Conservation (phyloP, 2,329 filamentous ascomycete species). For the Hymenoscyphus scutula region DNA sequence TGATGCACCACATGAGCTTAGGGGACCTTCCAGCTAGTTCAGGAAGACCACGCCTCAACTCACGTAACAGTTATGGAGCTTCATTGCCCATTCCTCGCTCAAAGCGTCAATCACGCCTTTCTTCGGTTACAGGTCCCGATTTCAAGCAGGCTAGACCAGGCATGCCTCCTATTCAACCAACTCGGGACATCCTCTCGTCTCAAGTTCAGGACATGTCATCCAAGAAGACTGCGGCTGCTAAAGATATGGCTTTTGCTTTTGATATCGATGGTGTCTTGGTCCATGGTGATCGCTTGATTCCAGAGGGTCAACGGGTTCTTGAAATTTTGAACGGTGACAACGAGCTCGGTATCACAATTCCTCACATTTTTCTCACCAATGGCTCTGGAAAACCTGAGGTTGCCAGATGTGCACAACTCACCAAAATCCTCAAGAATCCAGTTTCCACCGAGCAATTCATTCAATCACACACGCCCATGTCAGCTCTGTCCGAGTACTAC, state of each 20-base stretch:
- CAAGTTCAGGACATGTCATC: conserved; percentile 67
- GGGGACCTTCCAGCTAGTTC: conserved; percentile 42
- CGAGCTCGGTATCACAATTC: conserved; percentile 75
- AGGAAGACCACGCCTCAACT: conserved; percentile 50
- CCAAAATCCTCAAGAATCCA: conserved; percentile 62
- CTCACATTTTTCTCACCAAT: conserved; percentile 73
- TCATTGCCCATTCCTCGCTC: conserved; percentile 70
- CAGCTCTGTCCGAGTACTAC: conserved; percentile 73
- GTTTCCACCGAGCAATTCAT: conserved; percentile 73
- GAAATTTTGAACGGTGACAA: conserved; percentile 74
- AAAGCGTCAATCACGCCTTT: conserved; percentile 66
- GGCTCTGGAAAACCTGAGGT: conserved; percentile 69
- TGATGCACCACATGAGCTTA: conserved; percentile 72
- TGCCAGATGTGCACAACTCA: conserved; percentile 63
- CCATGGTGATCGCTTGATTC: conserved; percentile 68
- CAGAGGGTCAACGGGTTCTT: conserved; percentile 62
- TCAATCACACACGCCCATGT: conserved; percentile 75
- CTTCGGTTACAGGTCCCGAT: conserved; percentile 54
- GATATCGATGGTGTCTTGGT: conserved; percentile 76
- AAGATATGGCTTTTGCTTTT: conserved; percentile 81
- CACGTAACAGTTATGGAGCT: conserved; percentile 73
- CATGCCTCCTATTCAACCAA: conserved; percentile 57
- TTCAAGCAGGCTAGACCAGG: conserved; percentile 49
- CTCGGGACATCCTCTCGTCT: conserved; percentile 65
- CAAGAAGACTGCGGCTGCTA: conserved; percentile 65